phyloP scores from a whole-genome alignment of 2,329 filamentous ascomycete species.

The Macrophomina tecta region DNA sequence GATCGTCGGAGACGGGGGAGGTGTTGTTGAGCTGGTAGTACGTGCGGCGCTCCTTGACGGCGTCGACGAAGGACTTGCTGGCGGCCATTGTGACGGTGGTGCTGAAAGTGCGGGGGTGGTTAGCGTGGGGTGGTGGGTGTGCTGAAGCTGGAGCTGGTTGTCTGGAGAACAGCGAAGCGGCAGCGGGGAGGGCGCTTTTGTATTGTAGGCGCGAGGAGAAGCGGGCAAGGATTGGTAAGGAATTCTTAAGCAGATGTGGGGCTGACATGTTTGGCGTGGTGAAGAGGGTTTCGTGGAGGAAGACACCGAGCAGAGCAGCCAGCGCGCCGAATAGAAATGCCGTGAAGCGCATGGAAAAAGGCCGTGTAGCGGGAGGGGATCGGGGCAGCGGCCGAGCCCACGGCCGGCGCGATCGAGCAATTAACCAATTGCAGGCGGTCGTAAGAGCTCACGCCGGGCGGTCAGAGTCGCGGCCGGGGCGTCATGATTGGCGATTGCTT shows the following conservation, averaged over 20 bases:
- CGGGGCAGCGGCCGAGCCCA: background rate
- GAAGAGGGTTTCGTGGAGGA: conserved; percentile 7
- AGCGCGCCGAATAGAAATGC: conserved; percentile 18
- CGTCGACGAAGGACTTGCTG: conserved; percentile 62
- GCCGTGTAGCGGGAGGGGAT: background rate
- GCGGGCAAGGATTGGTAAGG: conserved; percentile 37
- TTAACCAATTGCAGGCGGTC: conserved; percentile 1
- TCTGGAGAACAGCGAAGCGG: background rate
- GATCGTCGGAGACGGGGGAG: conserved; percentile 62
- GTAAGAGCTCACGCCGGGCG: conserved; percentile 2
- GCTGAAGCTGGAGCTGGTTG: conserved; percentile 4
- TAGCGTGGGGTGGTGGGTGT: background rate
- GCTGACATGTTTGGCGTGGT: conserved; percentile 24
- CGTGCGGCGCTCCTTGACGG: conserved; percentile 71
- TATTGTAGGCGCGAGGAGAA: conserved; percentile 6
- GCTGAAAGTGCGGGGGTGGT: conserved; percentile 23
- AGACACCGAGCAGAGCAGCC: background rate
- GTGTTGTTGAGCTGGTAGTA: conserved; percentile 72
- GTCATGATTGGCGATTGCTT: conserved; percentile 13
- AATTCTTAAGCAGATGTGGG: conserved; percentile 41
- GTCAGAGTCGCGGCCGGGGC: background rate
- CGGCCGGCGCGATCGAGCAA: background rate
- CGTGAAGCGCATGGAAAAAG: conserved; percentile 23
- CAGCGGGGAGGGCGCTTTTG: conserved; percentile 26
- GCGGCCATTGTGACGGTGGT: conserved; percentile 45